These are phyloP conservation scores for Epicoccum sorghinum DNA, from an alignment of 2,329 filamentous ascomycete species.

Conservation along the genomic window DNA sequence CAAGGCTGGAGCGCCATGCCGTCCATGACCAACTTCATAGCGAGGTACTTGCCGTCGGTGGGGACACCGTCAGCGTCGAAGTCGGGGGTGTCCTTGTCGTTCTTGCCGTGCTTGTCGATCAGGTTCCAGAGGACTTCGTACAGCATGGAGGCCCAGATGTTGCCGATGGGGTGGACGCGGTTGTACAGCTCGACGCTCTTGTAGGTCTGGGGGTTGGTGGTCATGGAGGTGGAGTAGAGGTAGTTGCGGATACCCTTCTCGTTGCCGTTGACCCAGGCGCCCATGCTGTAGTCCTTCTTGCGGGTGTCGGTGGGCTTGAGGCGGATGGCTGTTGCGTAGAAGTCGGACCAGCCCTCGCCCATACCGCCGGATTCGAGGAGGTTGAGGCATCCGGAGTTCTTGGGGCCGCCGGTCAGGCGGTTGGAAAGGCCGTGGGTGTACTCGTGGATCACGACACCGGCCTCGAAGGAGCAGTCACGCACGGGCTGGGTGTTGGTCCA, in stretches of 20 bases:
- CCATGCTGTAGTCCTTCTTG: slow-evolving; percentile 56
- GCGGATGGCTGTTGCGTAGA: slow-evolving; percentile 60
- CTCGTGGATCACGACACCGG: slow-evolving; percentile 64
- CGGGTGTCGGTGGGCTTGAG: slow-evolving; percentile 56
- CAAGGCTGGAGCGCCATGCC: slow-evolving; percentile 63
- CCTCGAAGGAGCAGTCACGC: slow-evolving; percentile 64
- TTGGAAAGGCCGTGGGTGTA: slow-evolving; percentile 57
- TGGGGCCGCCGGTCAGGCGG: slow-evolving; percentile 64
- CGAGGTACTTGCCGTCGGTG: slow-evolving; percentile 59
- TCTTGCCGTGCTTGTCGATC: slow-evolving; percentile 63
- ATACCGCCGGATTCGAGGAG: slow-evolving; percentile 60
- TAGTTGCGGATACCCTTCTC: slow-evolving; percentile 56
- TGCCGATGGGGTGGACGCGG: slow-evolving; percentile 57
- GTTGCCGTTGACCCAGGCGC: slow-evolving; percentile 57
- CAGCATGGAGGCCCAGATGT: slow-evolving; percentile 59
- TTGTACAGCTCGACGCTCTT: slow-evolving; percentile 48
- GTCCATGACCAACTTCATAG: slow-evolving; percentile 60
- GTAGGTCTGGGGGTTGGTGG: slow-evolving; percentile 60
- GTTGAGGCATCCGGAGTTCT: slow-evolving; percentile 58
- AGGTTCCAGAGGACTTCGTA: slow-evolving; percentile 66
- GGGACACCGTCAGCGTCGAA: slow-evolving; percentile 56
- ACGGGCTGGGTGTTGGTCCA: slow-evolving; percentile 57
- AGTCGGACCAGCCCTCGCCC: slow-evolving; percentile 66
- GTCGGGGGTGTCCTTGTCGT: slow-evolving; percentile 49
- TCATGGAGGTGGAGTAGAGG: slow-evolving; percentile 59